Conservation (phyloP, 2,329 filamentous ascomycete genomes). For the Hypomyces rosellus region DNA sequence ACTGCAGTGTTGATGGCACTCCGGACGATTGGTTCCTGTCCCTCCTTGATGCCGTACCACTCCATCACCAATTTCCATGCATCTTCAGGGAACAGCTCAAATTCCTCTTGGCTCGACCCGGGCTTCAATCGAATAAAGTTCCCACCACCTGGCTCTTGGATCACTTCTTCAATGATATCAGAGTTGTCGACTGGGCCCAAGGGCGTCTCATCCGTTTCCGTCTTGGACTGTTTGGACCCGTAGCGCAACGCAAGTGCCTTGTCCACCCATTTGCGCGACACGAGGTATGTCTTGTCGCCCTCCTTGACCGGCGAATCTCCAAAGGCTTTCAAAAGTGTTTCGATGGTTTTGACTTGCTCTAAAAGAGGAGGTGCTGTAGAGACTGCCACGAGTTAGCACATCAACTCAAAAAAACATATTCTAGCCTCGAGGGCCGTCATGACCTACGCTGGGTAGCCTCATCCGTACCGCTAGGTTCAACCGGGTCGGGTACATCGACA, state of each 20-base stretch:
- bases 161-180: slow-evolving; percentile 63
- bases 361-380: slow-evolving; percentile 29
- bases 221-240: slow-evolving; percentile 48
- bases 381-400: neutral
- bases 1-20: slow-evolving; percentile 70
- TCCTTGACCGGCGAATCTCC: slow-evolving; percentile 53
- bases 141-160: slow-evolving; percentile 42
- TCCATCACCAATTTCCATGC: slow-evolving; percentile 76
- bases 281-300: slow-evolving; percentile 67
- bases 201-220: slow-evolving; percentile 52
- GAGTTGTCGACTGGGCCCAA: slow-evolving; percentile 84
- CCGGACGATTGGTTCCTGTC: slow-evolving; percentile 66
- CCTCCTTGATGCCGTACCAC: slow-evolving; percentile 73
- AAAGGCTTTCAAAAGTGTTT: slow-evolving; percentile 50
- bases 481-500: slow-evolving; percentile 30
- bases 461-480: slow-evolving; percentile 14
- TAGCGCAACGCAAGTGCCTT: slow-evolving; percentile 62
- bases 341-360: slow-evolving; percentile 68
- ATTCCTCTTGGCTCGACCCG: slow-evolving; percentile 62
- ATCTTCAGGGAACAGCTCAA: slow-evolving; percentile 67
- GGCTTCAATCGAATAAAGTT: slow-evolving; percentile 69
- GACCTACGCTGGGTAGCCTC: slow-evolving; percentile 23
- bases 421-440: neutral
- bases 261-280: slow-evolving; percentile 74
- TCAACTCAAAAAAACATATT: neutral